Base-by-base conservation (phyloP, 2,329 filamentous ascomycete genomes). In the Grosmannia serpens region DNA sequence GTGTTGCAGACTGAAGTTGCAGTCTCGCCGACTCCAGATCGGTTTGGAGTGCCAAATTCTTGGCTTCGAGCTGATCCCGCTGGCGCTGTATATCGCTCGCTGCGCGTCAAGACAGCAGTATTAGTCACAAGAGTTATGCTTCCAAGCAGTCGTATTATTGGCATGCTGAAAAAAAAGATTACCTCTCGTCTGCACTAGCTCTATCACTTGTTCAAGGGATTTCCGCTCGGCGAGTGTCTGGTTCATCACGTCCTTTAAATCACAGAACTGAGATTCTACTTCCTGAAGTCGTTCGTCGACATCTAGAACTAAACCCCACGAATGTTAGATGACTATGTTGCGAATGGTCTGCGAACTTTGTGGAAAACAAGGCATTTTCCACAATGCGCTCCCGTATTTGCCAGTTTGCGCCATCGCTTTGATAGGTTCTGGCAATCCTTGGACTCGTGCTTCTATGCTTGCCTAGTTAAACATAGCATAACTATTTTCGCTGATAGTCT, bases 151-250 rank as follows among this genome's bases (percentile, higher is more conserved):
- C 26, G 26, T 4, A 3, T 3, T 53, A 10, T 29, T 47, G 35
- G 6, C 6, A 22, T 44, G 22, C 11, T 15, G 2, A 1, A 27
- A 5, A 31, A 5, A 31, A 38, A n/a, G 20, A 82, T 64, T 76
- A 94, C 89, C 83, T 79, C 85, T 82, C 56, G 78, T 80, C 68
- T 92, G 95, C 63, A 88, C 87, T 11, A 88, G 65, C 20, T 86
- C 83, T 52, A 95, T 78, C 0, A 85, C 82, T 62, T 94, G 87
- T 65, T 92, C 89, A 61, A 90, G 76, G 6, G 78, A 80, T 59
- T 81, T 85, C 65, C 83, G 85, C 58, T 89, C 85, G 47, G 79
- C 80, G 13, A 86, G 79, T 26, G 87, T 85, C 35, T 80, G 79
- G 60, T 84, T 83, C 68, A 96, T 83, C 62, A 87, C 85, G 59